Percentiles rank a stretch among this genome's conserved stretches.
Conservation (phyloP, 164 flowering plant species). For the Kalanchoe fedtschenkoi region DNA sequence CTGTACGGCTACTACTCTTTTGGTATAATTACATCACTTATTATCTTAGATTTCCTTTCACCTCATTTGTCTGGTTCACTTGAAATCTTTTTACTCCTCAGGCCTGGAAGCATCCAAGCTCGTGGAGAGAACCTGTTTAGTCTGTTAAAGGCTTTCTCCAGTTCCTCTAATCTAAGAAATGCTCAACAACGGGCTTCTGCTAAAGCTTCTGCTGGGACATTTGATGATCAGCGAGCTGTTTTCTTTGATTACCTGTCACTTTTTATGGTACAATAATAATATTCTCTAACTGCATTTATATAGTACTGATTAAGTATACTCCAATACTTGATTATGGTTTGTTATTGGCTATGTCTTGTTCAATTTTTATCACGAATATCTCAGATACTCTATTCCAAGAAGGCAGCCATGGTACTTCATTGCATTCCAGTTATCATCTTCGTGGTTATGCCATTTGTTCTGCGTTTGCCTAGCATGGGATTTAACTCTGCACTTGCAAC, state of each 20-base stretch:
- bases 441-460: conserved; percentile 44
- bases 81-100: conserved; percentile 18
- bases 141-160: conserved; percentile 59
- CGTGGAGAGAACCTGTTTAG: conserved; percentile 90
- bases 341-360: background rate
- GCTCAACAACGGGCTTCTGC: conserved; percentile 30
- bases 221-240: conserved; percentile 47
- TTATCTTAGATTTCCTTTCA: conserved; percentile 5
- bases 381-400: conserved; percentile 70
- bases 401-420: conserved; percentile 52
- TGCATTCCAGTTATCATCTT: conserved; percentile 58
- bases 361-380: conserved; percentile 8
- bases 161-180: conserved; percentile 47
- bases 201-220: conserved; percentile 13
- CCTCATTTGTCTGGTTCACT: conserved; percentile 11
- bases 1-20: conserved; percentile 75
- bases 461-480: conserved; percentile 26
- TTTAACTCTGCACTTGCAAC: conserved; percentile 24
- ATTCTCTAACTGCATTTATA: conserved; percentile 1
- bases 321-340: background rate
- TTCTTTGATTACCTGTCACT: conserved; percentile 79
- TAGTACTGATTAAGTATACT: background rate
- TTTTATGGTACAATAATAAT: conserved; percentile 47
- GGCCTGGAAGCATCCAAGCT: conserved; percentile 98
- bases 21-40: conserved; percentile 29